phyloP scores from a whole-genome alignment of 1,284 basidiomycete species.

The Leccinum proximum region DNA sequence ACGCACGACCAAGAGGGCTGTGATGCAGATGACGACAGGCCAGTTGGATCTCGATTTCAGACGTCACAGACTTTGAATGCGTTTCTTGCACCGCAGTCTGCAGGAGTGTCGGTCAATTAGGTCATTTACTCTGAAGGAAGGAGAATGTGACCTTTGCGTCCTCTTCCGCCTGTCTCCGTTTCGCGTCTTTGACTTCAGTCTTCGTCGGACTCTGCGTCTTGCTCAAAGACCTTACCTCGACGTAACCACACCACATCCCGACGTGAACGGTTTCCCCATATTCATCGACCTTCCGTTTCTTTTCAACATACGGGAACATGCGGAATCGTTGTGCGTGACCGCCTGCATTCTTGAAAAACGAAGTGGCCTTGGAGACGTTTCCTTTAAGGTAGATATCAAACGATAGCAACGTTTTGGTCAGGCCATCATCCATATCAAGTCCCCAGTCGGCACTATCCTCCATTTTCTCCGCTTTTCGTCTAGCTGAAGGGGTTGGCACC shows the following conservation, averaged over 20 bases:
- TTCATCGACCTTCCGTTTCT: conserved; percentile 88
- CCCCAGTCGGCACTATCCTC: conserved; percentile 64
- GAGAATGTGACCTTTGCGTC: conserved; percentile 57
- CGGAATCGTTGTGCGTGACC: conserved; percentile 78
- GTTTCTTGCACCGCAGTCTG: conserved; percentile 76
- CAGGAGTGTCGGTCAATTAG: conserved; percentile 3
- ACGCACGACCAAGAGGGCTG: too few species aligned
- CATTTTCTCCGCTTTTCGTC: conserved; percentile 46
- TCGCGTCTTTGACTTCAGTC: conserved; percentile 56
- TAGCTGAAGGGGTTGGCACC: conserved; percentile 17
- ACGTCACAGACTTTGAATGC: conserved; percentile 89
- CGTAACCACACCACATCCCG: conserved; percentile 84
- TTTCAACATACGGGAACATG: conserved; percentile 98
- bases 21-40: conserved; percentile 53
- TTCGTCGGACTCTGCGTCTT: conserved; percentile 83
- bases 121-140: conserved; percentile 1
- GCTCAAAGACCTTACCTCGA: conserved; percentile 86
- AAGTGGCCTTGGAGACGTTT: conserved; percentile 78
- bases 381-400: conserved; percentile 98
- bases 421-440: conserved; percentile 68
- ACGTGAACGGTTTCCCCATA: conserved; percentile 97
- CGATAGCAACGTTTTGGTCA: conserved; percentile 73
- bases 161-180: conserved; percentile 73
- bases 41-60: conserved; percentile 72
- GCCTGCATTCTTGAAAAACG: conserved; percentile 79